A percentile compares a stretch with the other conserved stretches of the same genome.
Conservation (phyloP, 331 rosid genomes). For the Acacia concinna region DNA sequence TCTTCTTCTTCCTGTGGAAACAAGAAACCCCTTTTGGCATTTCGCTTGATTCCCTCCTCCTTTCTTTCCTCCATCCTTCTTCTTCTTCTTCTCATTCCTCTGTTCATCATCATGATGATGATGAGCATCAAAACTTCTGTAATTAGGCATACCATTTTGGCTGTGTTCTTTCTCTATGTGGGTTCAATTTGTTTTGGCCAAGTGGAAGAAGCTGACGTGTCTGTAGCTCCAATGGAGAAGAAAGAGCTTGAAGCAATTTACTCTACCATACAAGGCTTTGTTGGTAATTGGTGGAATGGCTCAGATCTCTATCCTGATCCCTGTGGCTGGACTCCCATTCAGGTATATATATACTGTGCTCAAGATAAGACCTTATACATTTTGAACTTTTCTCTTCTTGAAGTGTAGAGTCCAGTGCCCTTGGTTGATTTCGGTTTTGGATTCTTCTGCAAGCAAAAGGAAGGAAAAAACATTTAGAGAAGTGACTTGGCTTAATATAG, state of each 20-base stretch:
- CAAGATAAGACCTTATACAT: background rate
- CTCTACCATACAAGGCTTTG: conserved; percentile 88
- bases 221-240: conserved; percentile 75
- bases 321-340: conserved; percentile 97
- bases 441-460: background rate
- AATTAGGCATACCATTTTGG: conserved; percentile 26
- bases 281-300: conserved; percentile 97
- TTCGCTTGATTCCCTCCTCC: conserved; percentile 18
- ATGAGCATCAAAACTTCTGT: conserved; percentile 32
- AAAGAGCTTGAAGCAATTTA: conserved; percentile 68
- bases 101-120: background rate
- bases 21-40: conserved; percentile 31
- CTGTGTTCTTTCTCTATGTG: conserved; percentile 40
- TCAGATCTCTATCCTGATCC: conserved; percentile 98
- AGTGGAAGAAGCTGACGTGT: conserved; percentile 25
- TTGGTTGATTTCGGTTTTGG: conserved; percentile 10
- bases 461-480: background rate
- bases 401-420: conserved; percentile 5
- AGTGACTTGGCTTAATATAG: background rate
- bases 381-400: conserved; percentile 13
- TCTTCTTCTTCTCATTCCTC: background rate
- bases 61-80: background rate
- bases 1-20: conserved; percentile 39
- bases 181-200: conserved; percentile 52
- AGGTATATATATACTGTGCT: conserved; percentile 50